These are phyloP conservation scores for Fraxinus excelsior DNA, from an alignment of 257 asterid species.

Conservation along the genomic window DNA sequence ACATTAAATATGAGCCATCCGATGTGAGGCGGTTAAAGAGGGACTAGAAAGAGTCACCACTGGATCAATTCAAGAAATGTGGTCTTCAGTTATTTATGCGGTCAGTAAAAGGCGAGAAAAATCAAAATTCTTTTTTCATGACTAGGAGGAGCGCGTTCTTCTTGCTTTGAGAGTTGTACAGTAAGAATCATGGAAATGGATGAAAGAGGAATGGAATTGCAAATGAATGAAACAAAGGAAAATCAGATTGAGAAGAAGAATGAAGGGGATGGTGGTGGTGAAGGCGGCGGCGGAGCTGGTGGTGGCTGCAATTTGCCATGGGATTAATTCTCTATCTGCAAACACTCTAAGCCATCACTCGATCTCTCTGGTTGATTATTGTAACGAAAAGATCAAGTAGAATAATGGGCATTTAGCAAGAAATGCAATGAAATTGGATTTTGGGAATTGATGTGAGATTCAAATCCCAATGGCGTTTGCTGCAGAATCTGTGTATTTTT, in stretches of 20 bases:
- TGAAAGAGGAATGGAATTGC: slow-evolving; percentile 42
- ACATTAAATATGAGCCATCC: slow-evolving; percentile 22
- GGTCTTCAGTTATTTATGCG: slow-evolving; percentile 21
- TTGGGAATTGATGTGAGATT: too few relatives aligned
- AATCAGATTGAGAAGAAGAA: neutral
- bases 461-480: too few relatives aligned
- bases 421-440: too few relatives aligned
- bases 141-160: neutral
- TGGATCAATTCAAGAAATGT: neutral
- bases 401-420: too few relatives aligned
- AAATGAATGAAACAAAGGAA: slow-evolving; percentile 30
- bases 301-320: too few relatives aligned
- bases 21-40: slow-evolving; percentile 29
- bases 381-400: too few relatives aligned
- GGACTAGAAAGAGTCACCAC: neutral
- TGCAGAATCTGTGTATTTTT: too few relatives aligned
- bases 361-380: too few relatives aligned
- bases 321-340: too few relatives aligned
- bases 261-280: slow-evolving; percentile 14
- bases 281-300: too few relatives aligned
- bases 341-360: too few relatives aligned
- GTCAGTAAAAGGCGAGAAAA: slow-evolving; percentile 15
- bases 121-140: neutral
- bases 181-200: slow-evolving; percentile 48
- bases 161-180: slow-evolving; percentile 16